These are phyloP conservation scores for Dictyostelium intermedium DNA, from an alignment of 78 protist genomes.

Conservation along the genomic window DNA sequence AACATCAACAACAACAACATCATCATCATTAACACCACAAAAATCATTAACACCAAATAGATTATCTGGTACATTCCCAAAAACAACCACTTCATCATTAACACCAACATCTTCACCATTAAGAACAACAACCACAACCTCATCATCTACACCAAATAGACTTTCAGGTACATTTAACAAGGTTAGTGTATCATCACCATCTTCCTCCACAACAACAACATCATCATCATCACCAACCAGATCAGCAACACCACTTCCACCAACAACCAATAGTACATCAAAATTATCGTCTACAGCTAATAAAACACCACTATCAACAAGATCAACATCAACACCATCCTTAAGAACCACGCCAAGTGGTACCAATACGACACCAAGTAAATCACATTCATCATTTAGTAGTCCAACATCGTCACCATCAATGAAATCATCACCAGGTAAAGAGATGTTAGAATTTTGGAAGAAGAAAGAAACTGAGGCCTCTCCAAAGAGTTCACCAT, in stretches of 20 bases:
- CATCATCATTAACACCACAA: neutral
- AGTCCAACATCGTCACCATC: constrained; percentile 12
- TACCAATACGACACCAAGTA: neutral
- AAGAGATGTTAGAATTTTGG: constrained; percentile 52
- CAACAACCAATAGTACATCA: neutral
- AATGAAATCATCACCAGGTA: neutral
- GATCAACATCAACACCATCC: constrained; percentile 26
- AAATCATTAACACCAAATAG: neutral
- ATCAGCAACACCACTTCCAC: neutral
- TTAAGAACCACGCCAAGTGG: neutral
- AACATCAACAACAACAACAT: neutral
- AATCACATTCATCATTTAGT: neutral
- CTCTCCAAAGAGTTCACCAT: neutral
- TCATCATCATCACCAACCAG: neutral
- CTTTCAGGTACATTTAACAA: neutral
- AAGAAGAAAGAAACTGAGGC: constrained; percentile 33
- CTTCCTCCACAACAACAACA: neutral
- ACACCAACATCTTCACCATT: constrained; percentile 6
- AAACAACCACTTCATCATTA: neutral
- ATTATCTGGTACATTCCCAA: constrained; percentile 1
- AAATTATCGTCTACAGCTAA: neutral
- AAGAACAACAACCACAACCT: neutral
- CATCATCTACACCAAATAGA: neutral
- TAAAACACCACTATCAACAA: constrained; percentile 6
- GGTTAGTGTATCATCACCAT: neutral